Evolutionary conservation across 805 yeast species (phyloP).

Genomic region (Wickerhamomyces strasburgensis): DNA sequence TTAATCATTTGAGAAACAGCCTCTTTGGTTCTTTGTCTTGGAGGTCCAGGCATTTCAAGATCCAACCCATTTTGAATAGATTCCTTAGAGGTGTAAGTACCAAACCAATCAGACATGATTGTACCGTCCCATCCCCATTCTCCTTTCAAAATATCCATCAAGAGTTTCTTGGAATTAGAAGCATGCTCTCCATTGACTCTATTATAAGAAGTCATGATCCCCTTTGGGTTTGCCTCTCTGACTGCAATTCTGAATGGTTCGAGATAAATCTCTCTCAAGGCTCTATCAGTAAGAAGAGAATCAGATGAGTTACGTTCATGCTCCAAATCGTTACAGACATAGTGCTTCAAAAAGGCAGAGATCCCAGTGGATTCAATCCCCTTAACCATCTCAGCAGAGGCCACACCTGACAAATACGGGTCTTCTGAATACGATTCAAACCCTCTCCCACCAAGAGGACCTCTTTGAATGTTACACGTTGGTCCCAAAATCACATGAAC

Average conservation of each 20-base stretch:
- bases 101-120: slow-evolving; percentile 59
- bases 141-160: slow-evolving; percentile 40
- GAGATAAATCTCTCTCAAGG: slow-evolving; percentile 56
- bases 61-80: slow-evolving; percentile 51
- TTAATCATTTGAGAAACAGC: slow-evolving; percentile 35
- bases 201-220: slow-evolving; percentile 59
- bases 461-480: slow-evolving; percentile 47
- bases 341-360: slow-evolving; percentile 50
- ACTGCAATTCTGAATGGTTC: slow-evolving; percentile 56
- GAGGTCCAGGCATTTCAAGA: slow-evolving; percentile 62
- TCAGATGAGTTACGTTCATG: slow-evolving; percentile 43
- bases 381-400: slow-evolving; percentile 41
- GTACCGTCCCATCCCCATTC: slow-evolving; percentile 55
- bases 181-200: slow-evolving; percentile 55
- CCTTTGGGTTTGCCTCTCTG: slow-evolving; percentile 45
- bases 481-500: slow-evolving; percentile 47
- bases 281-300: slow-evolving; percentile 48
- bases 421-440: slow-evolving; percentile 61
- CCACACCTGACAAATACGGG: slow-evolving; percentile 43
- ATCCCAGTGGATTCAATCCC: slow-evolving; percentile 50
- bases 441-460: slow-evolving; percentile 59
- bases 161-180: slow-evolving; percentile 37
- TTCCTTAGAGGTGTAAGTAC: slow-evolving; percentile 42
- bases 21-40: slow-evolving; percentile 37
- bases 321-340: slow-evolving; percentile 53